Conservation (phyloP, 768 basidiomycete species). For the Leucocoprinus leucothites region DNA sequence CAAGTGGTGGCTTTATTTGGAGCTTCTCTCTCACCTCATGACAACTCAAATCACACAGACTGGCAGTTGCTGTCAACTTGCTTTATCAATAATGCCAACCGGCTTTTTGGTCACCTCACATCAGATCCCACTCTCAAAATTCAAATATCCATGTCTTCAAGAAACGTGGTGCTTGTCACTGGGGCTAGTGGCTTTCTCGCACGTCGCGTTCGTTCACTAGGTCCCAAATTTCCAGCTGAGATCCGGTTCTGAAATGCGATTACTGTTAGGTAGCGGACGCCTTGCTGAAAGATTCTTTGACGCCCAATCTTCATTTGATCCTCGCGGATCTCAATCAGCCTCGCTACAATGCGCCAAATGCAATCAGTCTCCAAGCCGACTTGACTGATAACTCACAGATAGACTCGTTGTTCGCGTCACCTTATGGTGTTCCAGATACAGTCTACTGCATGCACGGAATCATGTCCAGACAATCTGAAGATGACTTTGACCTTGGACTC, state of each 20-base stretch:
- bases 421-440: constrained; percentile 37
- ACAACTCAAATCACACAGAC: too few relatives aligned
- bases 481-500: constrained; percentile 55
- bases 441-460: constrained; percentile 54
- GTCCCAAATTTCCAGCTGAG: neutral
- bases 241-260: neutral
- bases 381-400: constrained; percentile 34
- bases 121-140: too few relatives aligned
- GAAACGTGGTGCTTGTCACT: constrained; percentile 39
- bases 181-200: constrained; percentile 42
- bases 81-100: too few relatives aligned
- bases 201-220: constrained; percentile 25
- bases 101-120: too few relatives aligned
- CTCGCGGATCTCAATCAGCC: constrained; percentile 48
- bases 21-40: too few relatives aligned
- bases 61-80: too few relatives aligned
- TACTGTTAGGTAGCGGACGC: constrained; percentile 31
- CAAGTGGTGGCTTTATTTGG: too few relatives aligned
- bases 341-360: constrained; percentile 26
- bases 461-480: constrained; percentile 62
- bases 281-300: constrained; percentile 26
- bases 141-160: constrained; percentile 22
- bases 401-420: constrained; percentile 35
- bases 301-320: constrained; percentile 41
- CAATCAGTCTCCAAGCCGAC: constrained; percentile 36